These are phyloP conservation scores for Fraxinus paxiana DNA, from an alignment of 305 asterid species.

Conservation along the genomic window DNA sequence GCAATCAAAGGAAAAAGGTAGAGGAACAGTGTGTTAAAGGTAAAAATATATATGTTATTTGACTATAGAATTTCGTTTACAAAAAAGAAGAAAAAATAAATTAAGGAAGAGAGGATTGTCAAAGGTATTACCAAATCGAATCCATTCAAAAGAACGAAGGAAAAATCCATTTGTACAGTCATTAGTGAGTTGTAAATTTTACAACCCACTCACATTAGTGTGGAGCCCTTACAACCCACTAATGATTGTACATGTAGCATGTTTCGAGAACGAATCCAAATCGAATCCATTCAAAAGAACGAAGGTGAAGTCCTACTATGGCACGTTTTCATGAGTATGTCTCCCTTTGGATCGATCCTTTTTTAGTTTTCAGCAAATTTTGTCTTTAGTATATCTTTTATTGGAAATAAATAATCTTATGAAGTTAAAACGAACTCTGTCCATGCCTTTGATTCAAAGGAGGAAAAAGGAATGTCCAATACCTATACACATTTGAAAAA, in stretches of 20 bases:
- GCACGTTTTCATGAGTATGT: background rate
- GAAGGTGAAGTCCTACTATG: background rate
- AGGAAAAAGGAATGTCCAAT: background rate
- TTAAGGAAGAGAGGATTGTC: background rate
- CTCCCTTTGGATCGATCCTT: background rate
- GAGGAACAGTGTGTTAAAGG: background rate
- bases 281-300: too few species aligned
- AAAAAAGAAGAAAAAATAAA: background rate
- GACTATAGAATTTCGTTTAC: background rate
- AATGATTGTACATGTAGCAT: too few species aligned
- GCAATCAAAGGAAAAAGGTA: background rate
- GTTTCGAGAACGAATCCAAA: too few species aligned
- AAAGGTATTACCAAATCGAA: background rate
- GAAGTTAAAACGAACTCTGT: background rate
- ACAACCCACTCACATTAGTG: too few species aligned
- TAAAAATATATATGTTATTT: background rate
- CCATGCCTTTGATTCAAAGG: background rate
- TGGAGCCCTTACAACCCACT: too few species aligned
- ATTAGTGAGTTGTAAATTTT: too few species aligned
- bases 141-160: background rate
- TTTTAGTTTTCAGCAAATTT: background rate
- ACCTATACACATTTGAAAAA: background rate
- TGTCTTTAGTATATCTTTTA: background rate
- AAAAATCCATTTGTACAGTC: too few species aligned
- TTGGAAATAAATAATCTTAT: background rate